Conservation (phyloP, 2,329 filamentous ascomycete genomes). For the Gyromitra esculenta region DNA sequence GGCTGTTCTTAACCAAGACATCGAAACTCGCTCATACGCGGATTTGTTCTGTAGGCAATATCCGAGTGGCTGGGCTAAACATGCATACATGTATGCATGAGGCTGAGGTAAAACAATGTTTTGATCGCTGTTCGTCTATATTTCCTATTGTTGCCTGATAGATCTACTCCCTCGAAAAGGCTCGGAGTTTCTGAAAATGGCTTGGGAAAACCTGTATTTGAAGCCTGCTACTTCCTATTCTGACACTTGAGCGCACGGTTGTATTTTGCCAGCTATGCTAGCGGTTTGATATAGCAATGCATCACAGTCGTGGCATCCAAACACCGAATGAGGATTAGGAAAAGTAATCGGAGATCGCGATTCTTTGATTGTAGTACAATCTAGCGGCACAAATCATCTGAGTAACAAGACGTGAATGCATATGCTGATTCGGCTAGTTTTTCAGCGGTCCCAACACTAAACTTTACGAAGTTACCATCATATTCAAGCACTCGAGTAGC, state of each 20-base stretch:
- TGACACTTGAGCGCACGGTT: background rate
- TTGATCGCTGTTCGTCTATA: background rate
- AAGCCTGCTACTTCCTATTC: background rate
- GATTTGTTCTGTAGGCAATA: background rate
- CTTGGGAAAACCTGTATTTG: background rate
- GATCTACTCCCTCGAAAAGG: background rate
- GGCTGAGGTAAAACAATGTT: background rate
- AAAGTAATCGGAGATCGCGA: conserved; percentile 3
- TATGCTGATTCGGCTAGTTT: background rate
- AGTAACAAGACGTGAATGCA: background rate
- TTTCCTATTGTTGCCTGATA: background rate
- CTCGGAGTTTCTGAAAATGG: background rate
- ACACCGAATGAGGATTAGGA: background rate
- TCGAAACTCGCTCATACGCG: background rate
- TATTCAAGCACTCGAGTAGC: background rate
- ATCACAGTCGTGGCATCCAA: conserved; percentile 1
- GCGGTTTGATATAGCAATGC: background rate
- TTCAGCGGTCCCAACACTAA: background rate
- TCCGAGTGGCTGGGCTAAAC: background rate
- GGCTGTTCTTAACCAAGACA: background rate
- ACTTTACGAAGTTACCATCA: background rate
- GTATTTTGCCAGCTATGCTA: background rate
- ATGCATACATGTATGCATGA: background rate
- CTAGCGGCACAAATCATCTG: background rate
- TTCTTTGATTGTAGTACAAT: background rate